Evolutionary conservation across 2,329 filamentous ascomycete species (phyloP), one percentile per base, ranked within the genome.

Genomic region (Aspergillus bombycis): DNA sequence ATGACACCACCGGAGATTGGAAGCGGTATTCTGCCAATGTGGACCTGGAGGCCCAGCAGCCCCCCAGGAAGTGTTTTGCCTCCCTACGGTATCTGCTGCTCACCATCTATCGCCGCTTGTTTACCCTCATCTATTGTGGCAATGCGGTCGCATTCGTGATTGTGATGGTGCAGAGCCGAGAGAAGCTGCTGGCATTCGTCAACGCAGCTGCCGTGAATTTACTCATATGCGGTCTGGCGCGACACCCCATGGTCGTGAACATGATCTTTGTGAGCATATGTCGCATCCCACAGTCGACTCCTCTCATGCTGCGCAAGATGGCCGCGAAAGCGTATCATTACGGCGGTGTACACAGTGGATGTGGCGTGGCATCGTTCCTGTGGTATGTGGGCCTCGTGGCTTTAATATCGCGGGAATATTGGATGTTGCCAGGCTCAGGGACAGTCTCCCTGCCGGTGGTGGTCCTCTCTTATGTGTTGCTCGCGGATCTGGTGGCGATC

Each of bases 51-150:
- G 48, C 23, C 23, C 48, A 52, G 23, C 48, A 52, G 28, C 21
- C 48, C 12, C 48, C 48, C 3, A 19, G 21, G 8, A 52, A 28
- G 26, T 52, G 48, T 14, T 32, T 26, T 52, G 48, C 48, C 19
- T 28, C 48, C 9, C 1, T 16, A 10, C 48, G 48, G 23, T 52
- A 52, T 52, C 48, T 52, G 21, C 48, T 52, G 3, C 48, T 52
- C 26, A 52, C 48, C 26, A 52, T 52, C 48, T 88, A 88, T 68
- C 82, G 86, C 26, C 81, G 83, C 5, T 81, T 88, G 10, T 88
- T 88, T 74, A 82, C 83, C 48, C 57, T 86, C 11, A 77, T 86
- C 34, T 81, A 84, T 64, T 67, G 86, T 43, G 71, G 78, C 65
- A 88, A 88, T 67, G 58, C 76, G 14, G 67, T 73, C 23, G 68